Base-by-base conservation (phyloP, 768 basidiomycete genomes). In the Baorangia bicolor region DNA sequence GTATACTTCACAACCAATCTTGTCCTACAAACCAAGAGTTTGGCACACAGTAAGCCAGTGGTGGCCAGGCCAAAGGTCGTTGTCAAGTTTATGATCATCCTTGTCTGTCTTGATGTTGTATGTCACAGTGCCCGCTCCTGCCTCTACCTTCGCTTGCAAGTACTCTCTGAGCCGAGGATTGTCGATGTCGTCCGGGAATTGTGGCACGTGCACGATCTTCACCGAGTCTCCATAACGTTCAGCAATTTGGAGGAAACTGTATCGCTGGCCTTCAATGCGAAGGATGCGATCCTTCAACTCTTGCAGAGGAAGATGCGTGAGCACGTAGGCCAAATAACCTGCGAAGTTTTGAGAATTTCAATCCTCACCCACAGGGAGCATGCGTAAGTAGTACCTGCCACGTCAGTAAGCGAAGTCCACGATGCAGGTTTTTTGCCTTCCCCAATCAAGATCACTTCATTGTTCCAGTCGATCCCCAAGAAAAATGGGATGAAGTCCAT, bases 401-500 rank as follows among this genome's bases (percentile, higher is more conserved):
- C 61, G 14, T 71, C 70, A 12, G 14, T 25, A 21, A 67, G 33
- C 6, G 66, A 60, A n/a, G 70, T 68, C 46, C 57, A 69, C 0
- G 70, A 73, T 9, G 47, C 54, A 5, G 56, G 43, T 39, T 50
- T 53, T 37, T 66, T 47, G 9, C 64, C 68, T 33, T 61, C 57
- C 14, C 63, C 62, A 1, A 60, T 56, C 52, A 72, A 48, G 25
- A 46, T 51, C 3, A 58, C 49, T 51, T 64, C 55, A 3, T 65
- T 58, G 8, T 53, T 43, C 38, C 51, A 50, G 16, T 62, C 56
- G 16, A 50, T 54, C 21, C 61, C 64, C 37, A 62, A 43, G 46
- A 64, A 41, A n/a, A 57, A 61, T 14, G 70, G 70, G 25, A 71
- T 47, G 44, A 67, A 70, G 13, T 69, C 65, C 38, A 51, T 51